These are phyloP conservation scores for Auricularia cornea DNA, from an alignment of 768 basidiomycete species.

Conservation along the genomic window DNA sequence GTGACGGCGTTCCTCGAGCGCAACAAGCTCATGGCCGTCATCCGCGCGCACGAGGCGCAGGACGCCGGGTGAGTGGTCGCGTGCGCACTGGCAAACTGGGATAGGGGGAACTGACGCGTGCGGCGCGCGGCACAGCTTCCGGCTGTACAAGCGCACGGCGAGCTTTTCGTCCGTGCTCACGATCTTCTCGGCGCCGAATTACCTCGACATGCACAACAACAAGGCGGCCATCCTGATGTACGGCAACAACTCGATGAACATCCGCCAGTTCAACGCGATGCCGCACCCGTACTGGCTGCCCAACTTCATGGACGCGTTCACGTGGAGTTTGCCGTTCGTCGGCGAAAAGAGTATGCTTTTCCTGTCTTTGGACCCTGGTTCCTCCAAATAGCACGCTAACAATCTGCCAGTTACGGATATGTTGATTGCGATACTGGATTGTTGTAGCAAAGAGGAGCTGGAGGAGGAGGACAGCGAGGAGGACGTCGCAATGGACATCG, in stretches of 20 bases:
- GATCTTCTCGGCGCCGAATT: conserved; percentile 95
- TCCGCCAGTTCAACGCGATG: conserved; percentile 73
- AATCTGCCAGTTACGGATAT: conserved; percentile 40
- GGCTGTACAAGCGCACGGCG: conserved; percentile 91
- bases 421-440: conserved; percentile 43
- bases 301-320: conserved; percentile 97
- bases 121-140: background rate
- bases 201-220: conserved; percentile 94
- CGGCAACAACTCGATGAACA: conserved; percentile 93
- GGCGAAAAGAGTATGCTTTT: conserved; percentile 80
- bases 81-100: too few relatives aligned
- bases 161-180: conserved; percentile 97
- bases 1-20: conserved; percentile 90
- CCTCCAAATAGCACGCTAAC: background rate
- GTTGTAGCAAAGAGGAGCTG: conserved; percentile 43
- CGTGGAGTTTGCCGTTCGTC: conserved; percentile 96
- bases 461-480: conserved; percentile 40
- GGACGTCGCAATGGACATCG: conserved; percentile 1
- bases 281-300: conserved; percentile 94
- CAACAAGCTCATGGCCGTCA: conserved; percentile 85
- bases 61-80: conserved; percentile 69
- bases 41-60: conserved; percentile 95
- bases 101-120: too few relatives aligned
- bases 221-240: conserved; percentile 96
- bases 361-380: background rate